A percentile compares a stretch with the other conserved stretches of the same genome.
phyloP scores from a whole-genome alignment of 2,329 filamentous ascomycete genomes.

The Ascochyta rabiei region DNA sequence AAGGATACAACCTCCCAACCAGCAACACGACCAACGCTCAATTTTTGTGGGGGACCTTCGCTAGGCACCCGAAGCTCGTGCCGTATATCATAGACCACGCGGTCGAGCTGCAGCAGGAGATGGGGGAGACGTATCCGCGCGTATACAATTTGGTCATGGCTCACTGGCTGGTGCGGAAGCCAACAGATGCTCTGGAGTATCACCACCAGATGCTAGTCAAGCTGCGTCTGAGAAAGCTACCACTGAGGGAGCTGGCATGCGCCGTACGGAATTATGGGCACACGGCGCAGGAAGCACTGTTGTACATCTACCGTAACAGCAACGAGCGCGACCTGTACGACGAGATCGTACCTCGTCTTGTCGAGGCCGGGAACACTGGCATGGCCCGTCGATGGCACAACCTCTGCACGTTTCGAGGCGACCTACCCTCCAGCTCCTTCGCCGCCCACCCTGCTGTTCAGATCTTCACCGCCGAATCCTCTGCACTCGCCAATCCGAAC shows the following conservation, averaged over 20 bases:
- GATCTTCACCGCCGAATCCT: conserved; percentile 36
- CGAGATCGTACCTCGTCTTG: conserved; percentile 44
- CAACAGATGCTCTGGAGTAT: conserved; percentile 26
- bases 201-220: conserved; percentile 36
- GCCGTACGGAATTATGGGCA: conserved; percentile 23
- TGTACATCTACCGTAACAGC: conserved; percentile 48
- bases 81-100: conserved; percentile 50
- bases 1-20: conserved; percentile 49
- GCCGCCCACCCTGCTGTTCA: conserved; percentile 37
- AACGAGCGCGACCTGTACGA: conserved; percentile 52
- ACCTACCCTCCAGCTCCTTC: conserved; percentile 46
- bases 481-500: conserved; percentile 13
- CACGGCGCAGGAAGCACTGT: conserved; percentile 27
- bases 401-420: conserved; percentile 44
- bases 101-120: conserved; percentile 47
- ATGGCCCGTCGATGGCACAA: conserved; percentile 50
- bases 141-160: conserved; percentile 56
- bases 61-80: conserved; percentile 47
- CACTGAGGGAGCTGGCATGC: conserved; percentile 29
- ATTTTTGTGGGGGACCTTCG: conserved; percentile 54
- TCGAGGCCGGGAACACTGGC: conserved; percentile 30
- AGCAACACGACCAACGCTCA: conserved; percentile 46
- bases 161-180: conserved; percentile 40
- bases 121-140: conserved; percentile 40
- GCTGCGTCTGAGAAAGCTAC: conserved; percentile 32